Evolutionary conservation across 805 yeast genomes (phyloP), one percentile per base, ranked within the genome.

Genomic region (Sugiyamaella mastotermitis): DNA sequence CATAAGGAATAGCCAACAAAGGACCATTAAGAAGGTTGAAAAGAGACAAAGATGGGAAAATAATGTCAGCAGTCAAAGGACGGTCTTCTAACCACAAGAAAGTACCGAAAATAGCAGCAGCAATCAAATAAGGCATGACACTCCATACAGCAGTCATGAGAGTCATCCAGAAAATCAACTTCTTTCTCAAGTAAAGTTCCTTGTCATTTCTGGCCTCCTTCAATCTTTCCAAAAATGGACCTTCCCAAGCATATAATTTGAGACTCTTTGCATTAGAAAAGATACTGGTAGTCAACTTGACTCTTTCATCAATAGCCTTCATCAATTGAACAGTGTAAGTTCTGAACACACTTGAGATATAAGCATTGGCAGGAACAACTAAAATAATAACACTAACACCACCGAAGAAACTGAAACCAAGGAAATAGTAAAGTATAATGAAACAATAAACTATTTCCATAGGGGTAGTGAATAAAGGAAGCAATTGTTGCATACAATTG

Each of bases 211-310:
- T 81, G 20, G 87, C 94, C 52, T 77, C 64, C 44, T 74, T 74
- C 41, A 90, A 67, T 52, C 80, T 81, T 20, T 69, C 71, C 53
- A 74, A 73, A 58, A 83, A 88, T 3, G 97, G 95, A 20, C 57
- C 64, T 63, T 90, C 97, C 97, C 97, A 90, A 1, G 92, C 94
- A 53, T 88, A 88, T 35, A 90, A 68, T 58, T 90, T 90, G 58
- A 90, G 69, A 6, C 95, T 85, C 62, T 86, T 86, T 55, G 87
- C 84, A 50, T 83, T 83, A 55, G 83, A 80, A 54, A 86, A 69
- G 38, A 86, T 83, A 58, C 86, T 95, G 45, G 82, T 78, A 41
- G 83, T 79, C 35, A 85, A 65, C 47, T 94, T 76, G 10, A 95
- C 83, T 66, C 97, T 80, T 58, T 80, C 83, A 63, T 88, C 97